These are phyloP conservation scores for Diaporthe batatas DNA, from an alignment of 2,329 filamentous ascomycete genomes.

Conservation along the genomic window DNA sequence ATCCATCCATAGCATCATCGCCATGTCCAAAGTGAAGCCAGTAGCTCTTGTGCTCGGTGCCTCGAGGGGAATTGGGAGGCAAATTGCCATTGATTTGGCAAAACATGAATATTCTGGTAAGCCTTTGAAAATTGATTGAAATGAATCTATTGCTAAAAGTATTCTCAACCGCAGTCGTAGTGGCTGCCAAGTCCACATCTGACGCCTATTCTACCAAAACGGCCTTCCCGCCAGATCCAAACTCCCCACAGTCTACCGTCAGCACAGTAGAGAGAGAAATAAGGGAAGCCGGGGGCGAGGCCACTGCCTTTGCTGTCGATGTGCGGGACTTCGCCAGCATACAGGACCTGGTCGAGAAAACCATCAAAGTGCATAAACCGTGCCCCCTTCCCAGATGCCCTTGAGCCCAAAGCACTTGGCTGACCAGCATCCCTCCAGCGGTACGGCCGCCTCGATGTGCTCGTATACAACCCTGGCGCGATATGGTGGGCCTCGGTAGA, in stretches of 20 bases:
- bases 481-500: conserved; percentile 87
- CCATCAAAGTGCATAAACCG: conserved; percentile 56
- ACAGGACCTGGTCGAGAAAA: conserved; percentile 68
- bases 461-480: conserved; percentile 87
- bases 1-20: conserved; percentile 40
- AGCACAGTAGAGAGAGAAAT: conserved; percentile 85
- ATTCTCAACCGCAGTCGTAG: conserved; percentile 69
- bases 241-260: conserved; percentile 81
- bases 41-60: conserved; percentile 82
- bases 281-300: conserved; percentile 70
- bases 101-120: conserved; percentile 78
- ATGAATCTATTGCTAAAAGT: not conserved
- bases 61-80: conserved; percentile 84
- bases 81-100: conserved; percentile 83
- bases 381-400: not conserved
- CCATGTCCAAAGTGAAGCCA: conserved; percentile 51
- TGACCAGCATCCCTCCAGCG: conserved; percentile 49
- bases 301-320: conserved; percentile 77
- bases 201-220: conserved; percentile 64
- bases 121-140: not conserved
- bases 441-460: conserved; percentile 76
- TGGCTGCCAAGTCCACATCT: conserved; percentile 81
- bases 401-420: not conserved
- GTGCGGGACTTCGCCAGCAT: conserved; percentile 75
- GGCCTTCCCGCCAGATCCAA: conserved; percentile 81